Percentiles rank a stretch among this genome's conserved stretches.
Evolutionary conservation across 139 green algal species (phyloP).

Genomic region (Ettlia oleoabundans): DNA sequence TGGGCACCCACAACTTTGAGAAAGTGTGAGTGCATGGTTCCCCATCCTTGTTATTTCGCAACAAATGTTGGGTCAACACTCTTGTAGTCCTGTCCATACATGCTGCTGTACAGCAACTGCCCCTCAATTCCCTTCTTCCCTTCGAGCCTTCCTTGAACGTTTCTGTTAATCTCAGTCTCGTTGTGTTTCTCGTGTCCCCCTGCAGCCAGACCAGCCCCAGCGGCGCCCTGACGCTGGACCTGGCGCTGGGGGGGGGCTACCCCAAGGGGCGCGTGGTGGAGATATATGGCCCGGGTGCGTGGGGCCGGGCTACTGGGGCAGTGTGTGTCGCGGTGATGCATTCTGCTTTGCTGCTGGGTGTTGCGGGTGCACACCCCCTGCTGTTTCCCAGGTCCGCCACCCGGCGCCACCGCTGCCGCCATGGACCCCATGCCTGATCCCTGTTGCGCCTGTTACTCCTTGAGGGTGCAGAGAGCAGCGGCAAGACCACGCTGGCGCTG

Average conservation of each 20-base stretch:
- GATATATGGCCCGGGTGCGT: constrained; percentile 54
- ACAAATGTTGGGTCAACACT: no score
- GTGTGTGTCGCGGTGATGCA: no score
- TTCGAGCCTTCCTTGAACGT: background rate
- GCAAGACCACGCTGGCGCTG: constrained; percentile 97
- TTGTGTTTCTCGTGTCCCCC: background rate
- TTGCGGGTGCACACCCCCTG: no score
- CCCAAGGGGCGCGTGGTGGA: constrained; percentile 90
- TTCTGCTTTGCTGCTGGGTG: no score
- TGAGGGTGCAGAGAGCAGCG: constrained; percentile 71
- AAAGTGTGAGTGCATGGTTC: constrained; percentile 39
- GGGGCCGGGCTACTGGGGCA: no score
- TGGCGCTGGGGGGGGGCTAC: constrained; percentile 84
- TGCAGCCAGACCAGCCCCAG: constrained; percentile 72
- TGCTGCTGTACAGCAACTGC: background rate
- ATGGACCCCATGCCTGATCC: no score
- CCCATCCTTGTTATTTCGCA: no score
- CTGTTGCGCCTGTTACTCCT: background rate
- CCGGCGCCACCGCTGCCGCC: no score
- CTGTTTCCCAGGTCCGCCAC: no score
- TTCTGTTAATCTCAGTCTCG: background rate
- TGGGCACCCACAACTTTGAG: constrained; percentile 44
- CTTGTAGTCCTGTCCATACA: no score
- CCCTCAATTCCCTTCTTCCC: background rate
- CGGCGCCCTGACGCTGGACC: constrained; percentile 86